A percentile compares a stretch with the other conserved stretches of the same genome.
These are phyloP conservation scores for Ceratopteris richardii DNA, from an alignment of 75 land plant species.

Conservation along the genomic window DNA sequence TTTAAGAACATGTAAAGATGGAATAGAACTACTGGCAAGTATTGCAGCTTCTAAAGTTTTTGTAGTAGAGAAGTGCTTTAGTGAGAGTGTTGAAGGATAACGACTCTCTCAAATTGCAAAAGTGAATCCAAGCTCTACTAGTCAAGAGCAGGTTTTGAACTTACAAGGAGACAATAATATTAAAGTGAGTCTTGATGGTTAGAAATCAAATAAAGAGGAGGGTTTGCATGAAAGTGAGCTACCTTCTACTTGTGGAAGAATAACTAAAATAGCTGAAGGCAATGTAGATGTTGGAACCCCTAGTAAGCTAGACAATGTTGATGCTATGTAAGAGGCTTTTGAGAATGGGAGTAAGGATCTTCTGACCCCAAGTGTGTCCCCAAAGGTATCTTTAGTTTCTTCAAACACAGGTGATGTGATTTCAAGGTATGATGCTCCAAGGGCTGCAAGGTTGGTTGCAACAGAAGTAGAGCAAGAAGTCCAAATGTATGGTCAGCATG, in stretches of 20 bases:
- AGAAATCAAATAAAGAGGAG: constrained; percentile 5
- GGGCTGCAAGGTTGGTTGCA: constrained; percentile 27
- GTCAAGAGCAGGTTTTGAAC: background rate
- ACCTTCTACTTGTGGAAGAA: too few relatives aligned
- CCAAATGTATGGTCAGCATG: too few relatives aligned
- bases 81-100: background rate
- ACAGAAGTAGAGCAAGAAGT: constrained; percentile 28
- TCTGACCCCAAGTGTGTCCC: too few relatives aligned
- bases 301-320: too few relatives aligned
- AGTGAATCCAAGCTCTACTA: too few relatives aligned
- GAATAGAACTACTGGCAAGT: constrained; percentile 92
- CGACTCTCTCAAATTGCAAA: background rate
- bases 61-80: constrained; percentile 19
- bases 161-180: background rate
- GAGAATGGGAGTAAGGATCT: too few relatives aligned
- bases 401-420: constrained; percentile 8
- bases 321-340: too few relatives aligned
- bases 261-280: background rate
- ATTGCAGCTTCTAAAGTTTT: constrained; percentile 72
- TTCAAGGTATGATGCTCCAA: constrained; percentile 20
- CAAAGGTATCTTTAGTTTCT: background rate
- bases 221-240: background rate
- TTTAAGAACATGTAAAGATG: constrained; percentile 53
- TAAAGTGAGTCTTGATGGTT: background rate
- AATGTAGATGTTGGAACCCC: too few relatives aligned